Evolutionary conservation across 2,329 filamentous ascomycete species (phyloP).

Genomic region (Penicillium frequentans): DNA sequence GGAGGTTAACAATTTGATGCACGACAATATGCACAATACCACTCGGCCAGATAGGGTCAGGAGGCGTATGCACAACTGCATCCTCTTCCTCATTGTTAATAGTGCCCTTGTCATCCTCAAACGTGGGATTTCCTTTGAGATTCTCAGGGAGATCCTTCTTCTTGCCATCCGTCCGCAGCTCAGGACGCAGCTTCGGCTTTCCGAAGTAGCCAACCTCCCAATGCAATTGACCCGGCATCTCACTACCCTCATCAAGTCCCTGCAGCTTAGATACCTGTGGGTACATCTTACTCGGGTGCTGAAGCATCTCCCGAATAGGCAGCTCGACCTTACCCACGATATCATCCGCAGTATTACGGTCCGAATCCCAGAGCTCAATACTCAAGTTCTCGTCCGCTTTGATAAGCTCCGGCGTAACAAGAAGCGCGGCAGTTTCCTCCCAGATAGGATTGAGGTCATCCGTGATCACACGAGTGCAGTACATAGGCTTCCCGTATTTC

Average conservation of each 20-base stretch:
- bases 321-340: slow-evolving; percentile 93
- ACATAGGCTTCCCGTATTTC: slow-evolving; percentile 97
- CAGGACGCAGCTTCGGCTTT: slow-evolving; percentile 83
- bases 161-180: slow-evolving; percentile 82
- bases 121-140: slow-evolving; percentile 69
- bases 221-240: slow-evolving; percentile 89
- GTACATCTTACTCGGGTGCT: slow-evolving; percentile 91
- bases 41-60: slow-evolving; percentile 93
- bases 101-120: slow-evolving; percentile 85
- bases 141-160: slow-evolving; percentile 73
- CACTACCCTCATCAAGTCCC: slow-evolving; percentile 78
- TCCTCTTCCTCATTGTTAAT: slow-evolving; percentile 74
- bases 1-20: slow-evolving; percentile 93
- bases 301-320: slow-evolving; percentile 91
- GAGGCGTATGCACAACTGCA: slow-evolving; percentile 83
- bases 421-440: slow-evolving; percentile 79
- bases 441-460: slow-evolving; percentile 93
- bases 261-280: slow-evolving; percentile 79
- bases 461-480: slow-evolving; percentile 93
- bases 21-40: slow-evolving; percentile 83
- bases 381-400: slow-evolving; percentile 91
- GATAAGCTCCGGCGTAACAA: slow-evolving; percentile 86
- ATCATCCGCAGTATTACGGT: slow-evolving; percentile 87
- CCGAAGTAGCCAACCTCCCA: slow-evolving; percentile 97
- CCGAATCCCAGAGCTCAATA: slow-evolving; percentile 94